These are phyloP conservation scores for Leccinellum albellum DNA, from an alignment of 768 basidiomycete genomes.

Conservation along the genomic window DNA sequence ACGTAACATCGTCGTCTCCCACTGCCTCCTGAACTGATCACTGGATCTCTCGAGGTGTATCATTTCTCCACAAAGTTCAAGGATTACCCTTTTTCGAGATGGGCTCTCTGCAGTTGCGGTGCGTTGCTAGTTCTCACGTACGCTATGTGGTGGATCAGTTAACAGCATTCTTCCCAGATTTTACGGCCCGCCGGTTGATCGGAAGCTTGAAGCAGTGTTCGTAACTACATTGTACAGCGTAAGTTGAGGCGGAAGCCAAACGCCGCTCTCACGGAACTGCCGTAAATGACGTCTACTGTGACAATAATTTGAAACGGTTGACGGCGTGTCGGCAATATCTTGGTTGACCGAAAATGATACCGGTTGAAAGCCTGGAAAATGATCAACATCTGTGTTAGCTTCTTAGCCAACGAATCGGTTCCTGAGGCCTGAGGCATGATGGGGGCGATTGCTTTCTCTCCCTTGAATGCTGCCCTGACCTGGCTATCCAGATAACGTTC, in stretches of 20 bases:
- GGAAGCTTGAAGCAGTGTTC: slow-evolving; percentile 92
- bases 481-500: neutral
- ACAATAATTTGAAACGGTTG: neutral
- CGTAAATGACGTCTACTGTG: slow-evolving; percentile 72
- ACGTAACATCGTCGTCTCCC: slow-evolving; percentile 88
- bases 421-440: too few relatives aligned
- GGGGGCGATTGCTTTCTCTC: neutral
- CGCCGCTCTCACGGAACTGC: slow-evolving; percentile 86
- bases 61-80: slow-evolving; percentile 92
- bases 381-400: slow-evolving; percentile 39
- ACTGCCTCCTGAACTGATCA: slow-evolving; percentile 92
- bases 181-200: slow-evolving; percentile 91
- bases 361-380: slow-evolving; percentile 77
- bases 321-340: neutral
- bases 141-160: slow-evolving; percentile 68
- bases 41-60: slow-evolving; percentile 98
- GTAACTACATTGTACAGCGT: slow-evolving; percentile 94
- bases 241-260: slow-evolving; percentile 92
- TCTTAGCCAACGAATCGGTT: neutral
- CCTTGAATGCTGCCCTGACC: neutral
- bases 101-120: slow-evolving; percentile 89
- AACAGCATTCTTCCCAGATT: slow-evolving; percentile 76
- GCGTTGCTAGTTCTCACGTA: slow-evolving; percentile 94
- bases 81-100: slow-evolving; percentile 95
- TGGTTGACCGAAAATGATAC: slow-evolving; percentile 13